Conservation (phyloP, 257 asterid species). For the Primulina huaijiensis region DNA sequence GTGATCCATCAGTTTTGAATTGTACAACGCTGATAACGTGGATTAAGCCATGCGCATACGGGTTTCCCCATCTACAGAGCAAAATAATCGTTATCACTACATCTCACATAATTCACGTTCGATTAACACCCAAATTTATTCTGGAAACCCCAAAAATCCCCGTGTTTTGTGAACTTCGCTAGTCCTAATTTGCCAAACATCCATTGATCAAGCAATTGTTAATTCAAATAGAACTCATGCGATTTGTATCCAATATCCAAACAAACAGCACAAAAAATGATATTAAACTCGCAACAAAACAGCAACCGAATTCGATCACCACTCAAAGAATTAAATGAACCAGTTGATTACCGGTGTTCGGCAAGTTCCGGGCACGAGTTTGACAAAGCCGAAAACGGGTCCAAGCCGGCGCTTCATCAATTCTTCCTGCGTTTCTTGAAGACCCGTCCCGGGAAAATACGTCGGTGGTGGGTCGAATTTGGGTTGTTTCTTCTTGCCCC, state of each 20-base stretch:
- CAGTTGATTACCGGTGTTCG: conserved; percentile 54
- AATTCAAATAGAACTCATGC: background rate
- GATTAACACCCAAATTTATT: background rate
- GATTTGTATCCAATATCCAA: background rate
- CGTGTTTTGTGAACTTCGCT: background rate
- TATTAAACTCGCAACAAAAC: background rate
- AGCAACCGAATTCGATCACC: background rate
- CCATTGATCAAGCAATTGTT: background rate
- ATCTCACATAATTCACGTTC: background rate
- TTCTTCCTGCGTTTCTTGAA: conserved; percentile 56
- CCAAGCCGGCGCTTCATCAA: conserved; percentile 69
- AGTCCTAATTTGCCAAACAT: background rate
- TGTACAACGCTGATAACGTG: too few relatives aligned
- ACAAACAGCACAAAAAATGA: background rate
- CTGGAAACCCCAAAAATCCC: background rate
- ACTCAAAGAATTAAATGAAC: background rate
- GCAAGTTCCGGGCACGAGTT: conserved; percentile 71
- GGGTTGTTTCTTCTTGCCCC: conserved; percentile 66
- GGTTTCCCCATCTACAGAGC: background rate
- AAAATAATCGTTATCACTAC: background rate
- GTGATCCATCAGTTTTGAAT: too few relatives aligned
- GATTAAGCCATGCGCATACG: too few relatives aligned
- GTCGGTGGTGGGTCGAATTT: conserved; percentile 77
- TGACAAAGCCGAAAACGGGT: conserved; percentile 86
- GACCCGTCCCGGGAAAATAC: conserved; percentile 47